Evolutionary conservation across 2,329 filamentous ascomycete species (phyloP), one percentile per base, ranked within the genome.

Genomic region (Plenodomus lindquistii): DNA sequence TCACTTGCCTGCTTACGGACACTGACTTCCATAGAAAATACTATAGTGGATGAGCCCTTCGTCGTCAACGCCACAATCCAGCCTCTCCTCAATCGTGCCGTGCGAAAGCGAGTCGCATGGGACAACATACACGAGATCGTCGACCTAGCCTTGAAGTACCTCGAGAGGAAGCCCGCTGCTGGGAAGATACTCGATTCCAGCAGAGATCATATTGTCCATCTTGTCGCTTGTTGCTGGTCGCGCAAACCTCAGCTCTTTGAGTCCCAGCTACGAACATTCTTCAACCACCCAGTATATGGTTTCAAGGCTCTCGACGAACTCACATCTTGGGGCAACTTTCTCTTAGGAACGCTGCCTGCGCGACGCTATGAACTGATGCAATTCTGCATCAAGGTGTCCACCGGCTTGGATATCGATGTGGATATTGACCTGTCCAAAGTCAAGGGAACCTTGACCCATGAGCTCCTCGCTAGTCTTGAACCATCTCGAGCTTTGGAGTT

Each of bases 171-270:
- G 40, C 53, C 52, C 1, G 44, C 35, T 10, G 54, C 39, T 5
- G 46, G 40, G 8, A 52, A 35, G 15, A 20, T 38, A 4, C 39
- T 66, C 13, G 46, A 48, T 3, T 37, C 24, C 10, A 22, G 16
- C 2, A 24, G 37, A 20, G 48, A 54, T 3, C 48, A 50, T 11
- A 37, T 69, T 8, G 29, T 62, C 3, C 57, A 66, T 16, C 40
- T 62, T 17, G 40, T 63, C 2, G 58, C 54, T 4, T 21, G 46
- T 8, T 65, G 60, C 41, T 70, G 67, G 67, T 56, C 63, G 2
- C 53, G 48, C 2, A 44, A 50, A 35, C 57, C 60, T 3, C 48
- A 56, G 1, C 15, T 60, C 10, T 68, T 70, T 37, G 59, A 62
- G 34, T 18, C 38, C 1, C 48, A 46, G 3, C 54, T 61, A 1